phyloP scores from a whole-genome alignment of 805 yeast species.

The Ogataea polymorpha region DNA sequence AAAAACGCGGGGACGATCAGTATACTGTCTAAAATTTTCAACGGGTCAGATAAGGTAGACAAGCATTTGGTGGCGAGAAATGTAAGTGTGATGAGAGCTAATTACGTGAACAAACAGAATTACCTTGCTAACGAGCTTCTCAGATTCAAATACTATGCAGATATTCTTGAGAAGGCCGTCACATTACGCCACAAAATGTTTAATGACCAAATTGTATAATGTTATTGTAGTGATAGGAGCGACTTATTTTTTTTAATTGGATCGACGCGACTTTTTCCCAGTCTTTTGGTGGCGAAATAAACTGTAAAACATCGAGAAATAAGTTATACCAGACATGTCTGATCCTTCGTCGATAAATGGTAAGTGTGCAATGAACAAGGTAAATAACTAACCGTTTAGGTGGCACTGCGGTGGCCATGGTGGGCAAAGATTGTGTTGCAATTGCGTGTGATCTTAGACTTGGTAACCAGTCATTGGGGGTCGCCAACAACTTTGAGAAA shows the following conservation, averaged over 20 bases:
- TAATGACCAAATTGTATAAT: slow-evolving; percentile 1
- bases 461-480: slow-evolving; percentile 91
- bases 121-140: slow-evolving; percentile 44
- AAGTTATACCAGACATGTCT: slow-evolving; percentile 44
- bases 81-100: slow-evolving; percentile 35
- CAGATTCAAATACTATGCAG: slow-evolving; percentile 44
- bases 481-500: slow-evolving; percentile 90
- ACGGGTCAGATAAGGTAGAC: slow-evolving; percentile 10
- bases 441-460: slow-evolving; percentile 93
- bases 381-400: slow-evolving; percentile 38
- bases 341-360: slow-evolving; percentile 79
- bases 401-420: slow-evolving; percentile 98
- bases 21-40: slow-evolving; percentile 16
- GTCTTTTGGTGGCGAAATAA: slow-evolving; percentile 18
- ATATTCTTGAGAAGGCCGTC: slow-evolving; percentile 45
- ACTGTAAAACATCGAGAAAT: slow-evolving; percentile 29
- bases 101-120: slow-evolving; percentile 39
- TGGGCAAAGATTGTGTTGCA: slow-evolving; percentile 97
- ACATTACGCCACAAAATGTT: slow-evolving; percentile 39
- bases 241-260: neutral
- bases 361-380: slow-evolving; percentile 29
- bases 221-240: neutral
- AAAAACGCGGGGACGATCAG: slow-evolving; percentile 8
- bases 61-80: slow-evolving; percentile 27
- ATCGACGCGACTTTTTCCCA: slow-evolving; percentile 11